phyloP scores from a whole-genome alignment of 768 basidiomycete species.

The Amanita pseudoporphyria region DNA sequence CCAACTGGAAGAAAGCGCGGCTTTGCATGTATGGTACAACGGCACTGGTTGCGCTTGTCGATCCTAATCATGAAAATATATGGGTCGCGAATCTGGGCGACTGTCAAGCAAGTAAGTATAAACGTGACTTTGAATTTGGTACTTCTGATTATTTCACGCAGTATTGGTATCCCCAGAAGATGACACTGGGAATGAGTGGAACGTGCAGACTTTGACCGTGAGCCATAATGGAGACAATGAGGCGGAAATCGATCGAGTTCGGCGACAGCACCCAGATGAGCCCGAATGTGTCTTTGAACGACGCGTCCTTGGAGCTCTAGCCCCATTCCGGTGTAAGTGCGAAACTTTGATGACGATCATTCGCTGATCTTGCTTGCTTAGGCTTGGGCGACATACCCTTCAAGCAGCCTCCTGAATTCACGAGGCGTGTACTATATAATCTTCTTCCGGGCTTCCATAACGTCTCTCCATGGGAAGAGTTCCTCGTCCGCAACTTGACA shows the following conservation, averaged over 20 bases:
- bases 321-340: constrained; percentile 62
- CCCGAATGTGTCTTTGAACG: constrained; percentile 55
- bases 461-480: constrained; percentile 57
- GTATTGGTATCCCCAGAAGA: constrained; percentile 44
- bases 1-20: constrained; percentile 54
- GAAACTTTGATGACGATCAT: constrained; percentile 9
- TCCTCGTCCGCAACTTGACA: constrained; percentile 49
- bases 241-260: constrained; percentile 55
- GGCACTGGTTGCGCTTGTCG: constrained; percentile 62
- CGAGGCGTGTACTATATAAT: constrained; percentile 56
- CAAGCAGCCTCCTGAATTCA: constrained; percentile 65
- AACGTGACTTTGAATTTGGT: constrained; percentile 5
- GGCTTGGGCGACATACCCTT: constrained; percentile 65
- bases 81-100: constrained; percentile 81
- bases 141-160: constrained; percentile 11
- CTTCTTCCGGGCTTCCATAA: constrained; percentile 53
- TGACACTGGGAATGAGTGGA: constrained; percentile 38
- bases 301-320: constrained; percentile 68
- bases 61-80: constrained; percentile 56
- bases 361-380: constrained; percentile 15
- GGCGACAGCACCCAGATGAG: constrained; percentile 58
- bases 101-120: constrained; percentile 59
- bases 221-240: constrained; percentile 66
- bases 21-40: constrained; percentile 78
- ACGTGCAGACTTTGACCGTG: constrained; percentile 48